phyloP scores from a whole-genome alignment of 305 asterid species.

The Lippia alba region DNA sequence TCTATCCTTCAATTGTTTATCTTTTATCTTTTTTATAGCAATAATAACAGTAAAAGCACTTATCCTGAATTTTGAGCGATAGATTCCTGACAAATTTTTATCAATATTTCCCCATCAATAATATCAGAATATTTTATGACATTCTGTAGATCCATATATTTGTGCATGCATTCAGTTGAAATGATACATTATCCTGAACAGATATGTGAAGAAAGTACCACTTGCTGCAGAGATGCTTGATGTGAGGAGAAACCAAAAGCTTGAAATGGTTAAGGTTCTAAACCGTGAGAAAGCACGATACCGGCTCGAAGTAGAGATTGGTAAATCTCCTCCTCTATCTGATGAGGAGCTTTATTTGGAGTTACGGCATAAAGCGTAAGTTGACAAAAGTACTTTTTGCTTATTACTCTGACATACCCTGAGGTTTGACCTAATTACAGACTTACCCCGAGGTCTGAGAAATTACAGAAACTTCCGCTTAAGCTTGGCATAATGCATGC shows the following conservation, averaged over 20 bases:
- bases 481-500: too few relatives aligned
- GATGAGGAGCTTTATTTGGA: conserved; percentile 82
- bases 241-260: conserved; percentile 81
- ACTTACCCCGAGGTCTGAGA: too few relatives aligned
- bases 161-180: conserved; percentile 29
- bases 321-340: conserved; percentile 95
- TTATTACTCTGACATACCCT: too few relatives aligned
- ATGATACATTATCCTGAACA: conserved; percentile 48
- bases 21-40: conserved; percentile 16
- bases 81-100: conserved; percentile 3
- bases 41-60: background rate
- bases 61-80: background rate
- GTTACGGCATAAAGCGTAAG: conserved; percentile 64
- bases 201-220: conserved; percentile 94
- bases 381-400: background rate
- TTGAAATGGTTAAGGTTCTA: conserved; percentile 79
- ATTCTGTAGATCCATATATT: conserved; percentile 5
- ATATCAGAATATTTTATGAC: background rate
- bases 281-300: conserved; percentile 84
- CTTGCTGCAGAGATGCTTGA: conserved; percentile 90
- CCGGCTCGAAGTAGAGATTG: conserved; percentile 92
- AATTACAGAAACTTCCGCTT: too few relatives aligned
- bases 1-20: background rate
- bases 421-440: background rate
- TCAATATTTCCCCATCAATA: conserved; percentile 13